Evolutionary conservation across 2,329 filamentous ascomycete species (phyloP).

Genomic region (Xylariaceae sp.): DNA sequence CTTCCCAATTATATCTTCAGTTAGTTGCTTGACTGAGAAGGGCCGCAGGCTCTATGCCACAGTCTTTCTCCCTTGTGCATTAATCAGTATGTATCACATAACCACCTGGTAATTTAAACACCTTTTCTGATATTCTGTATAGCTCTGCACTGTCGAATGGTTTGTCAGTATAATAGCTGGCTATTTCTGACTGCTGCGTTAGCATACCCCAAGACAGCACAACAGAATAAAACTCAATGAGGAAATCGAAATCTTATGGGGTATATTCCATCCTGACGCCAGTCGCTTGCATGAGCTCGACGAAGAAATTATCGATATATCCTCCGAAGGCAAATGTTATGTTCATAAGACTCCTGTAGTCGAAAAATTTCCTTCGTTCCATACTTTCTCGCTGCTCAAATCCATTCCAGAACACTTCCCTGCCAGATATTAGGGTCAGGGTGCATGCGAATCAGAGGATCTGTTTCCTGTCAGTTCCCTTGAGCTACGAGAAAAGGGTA

Average conservation of each 20-base stretch:
- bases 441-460: slow-evolving; percentile 36
- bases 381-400: slow-evolving; percentile 22
- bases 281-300: neutral
- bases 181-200: no score
- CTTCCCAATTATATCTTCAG: no score
- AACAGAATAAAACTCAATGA: neutral
- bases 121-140: no score
- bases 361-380: neutral
- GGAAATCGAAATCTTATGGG: neutral
- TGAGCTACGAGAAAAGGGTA: neutral
- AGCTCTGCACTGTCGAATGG: no score
- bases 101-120: no score
- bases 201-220: no score
- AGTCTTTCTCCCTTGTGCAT: no score
- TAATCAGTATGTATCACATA: no score
- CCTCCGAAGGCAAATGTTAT: neutral
- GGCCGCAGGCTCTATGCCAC: no score
- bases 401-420: slow-evolving; percentile 37
- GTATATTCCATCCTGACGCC: neutral
- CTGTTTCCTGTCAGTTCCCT: slow-evolving; percentile 27
- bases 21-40: no score
- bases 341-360: neutral
- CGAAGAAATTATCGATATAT: no score
- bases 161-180: no score
- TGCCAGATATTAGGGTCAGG: slow-evolving; percentile 41